Evolutionary conservation across 345 rosid species (phyloP).

Genomic region (Lepidium aucheri): DNA sequence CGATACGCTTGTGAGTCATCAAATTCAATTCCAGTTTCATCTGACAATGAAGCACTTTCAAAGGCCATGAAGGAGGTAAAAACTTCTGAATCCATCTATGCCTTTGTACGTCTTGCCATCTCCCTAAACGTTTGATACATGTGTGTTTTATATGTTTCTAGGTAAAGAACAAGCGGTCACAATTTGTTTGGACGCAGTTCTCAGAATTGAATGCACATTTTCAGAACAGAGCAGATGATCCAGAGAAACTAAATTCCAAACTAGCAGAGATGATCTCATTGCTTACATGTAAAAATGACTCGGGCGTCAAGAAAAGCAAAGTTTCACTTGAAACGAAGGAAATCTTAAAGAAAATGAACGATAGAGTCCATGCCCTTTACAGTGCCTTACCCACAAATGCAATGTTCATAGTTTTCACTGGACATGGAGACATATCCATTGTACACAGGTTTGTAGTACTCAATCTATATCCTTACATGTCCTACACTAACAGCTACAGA

Average conservation of each 20-base stretch:
- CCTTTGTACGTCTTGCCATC: not conserved
- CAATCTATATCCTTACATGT: not conserved
- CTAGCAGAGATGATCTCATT: conserved; percentile 72
- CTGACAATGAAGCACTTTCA: conserved; percentile 76
- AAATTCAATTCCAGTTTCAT: conserved; percentile 66
- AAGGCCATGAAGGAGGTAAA: conserved; percentile 77
- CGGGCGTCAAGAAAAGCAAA: conserved; percentile 31
- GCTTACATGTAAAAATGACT: conserved; percentile 57
- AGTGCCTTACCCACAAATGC: conserved; percentile 63
- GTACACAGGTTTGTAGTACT: conserved; percentile 54
- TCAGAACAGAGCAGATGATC: conserved; percentile 56
- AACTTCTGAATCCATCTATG: not conserved
- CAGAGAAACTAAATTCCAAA: conserved; percentile 50
- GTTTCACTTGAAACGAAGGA: conserved; percentile 53
- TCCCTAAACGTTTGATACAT: not conserved
- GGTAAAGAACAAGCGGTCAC: conserved; percentile 59
- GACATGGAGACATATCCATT: conserved; percentile 86
- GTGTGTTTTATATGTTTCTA: conserved; percentile 24
- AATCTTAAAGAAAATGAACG: conserved; percentile 45
- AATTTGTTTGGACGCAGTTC: conserved; percentile 88
- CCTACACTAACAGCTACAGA: not conserved
- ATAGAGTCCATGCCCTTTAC: conserved; percentile 44
- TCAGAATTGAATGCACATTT: conserved; percentile 66
- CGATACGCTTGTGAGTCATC: conserved; percentile 68
- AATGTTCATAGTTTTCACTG: conserved; percentile 89